These are phyloP conservation scores for Clavulina sp. DNA, from an alignment of 768 basidiomycete genomes.

Conservation along the genomic window DNA sequence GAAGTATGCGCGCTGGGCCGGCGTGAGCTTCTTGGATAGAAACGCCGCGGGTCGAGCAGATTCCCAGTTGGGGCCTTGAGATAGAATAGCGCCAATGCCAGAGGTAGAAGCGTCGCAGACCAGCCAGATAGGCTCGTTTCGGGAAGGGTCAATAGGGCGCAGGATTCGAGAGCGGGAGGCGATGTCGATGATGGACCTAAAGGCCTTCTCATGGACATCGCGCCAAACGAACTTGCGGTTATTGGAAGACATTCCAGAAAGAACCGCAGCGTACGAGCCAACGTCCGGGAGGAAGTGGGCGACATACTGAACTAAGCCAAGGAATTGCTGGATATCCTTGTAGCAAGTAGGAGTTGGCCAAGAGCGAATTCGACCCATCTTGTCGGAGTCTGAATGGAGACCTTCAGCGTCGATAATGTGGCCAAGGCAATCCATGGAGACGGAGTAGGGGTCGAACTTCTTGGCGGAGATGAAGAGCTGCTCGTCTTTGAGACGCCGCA, in stretches of 20 bases:
- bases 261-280: slow-evolving; percentile 18
- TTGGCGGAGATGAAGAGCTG: slow-evolving; percentile 19
- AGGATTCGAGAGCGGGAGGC: slow-evolving; percentile 13
- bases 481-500: slow-evolving; percentile 16
- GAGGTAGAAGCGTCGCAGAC: slow-evolving; percentile 16
- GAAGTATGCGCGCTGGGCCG: slow-evolving; percentile 18
- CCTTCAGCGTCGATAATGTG: slow-evolving; percentile 25
- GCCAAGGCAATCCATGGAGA: slow-evolving; percentile 23
- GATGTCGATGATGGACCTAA: slow-evolving; percentile 12
- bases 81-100: slow-evolving; percentile 17
- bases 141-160: slow-evolving; percentile 13
- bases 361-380: slow-evolving; percentile 19
- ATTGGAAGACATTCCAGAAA: slow-evolving; percentile 18
- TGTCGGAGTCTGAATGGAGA: slow-evolving; percentile 22
- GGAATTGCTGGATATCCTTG: slow-evolving; percentile 24
- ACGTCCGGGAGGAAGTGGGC: slow-evolving; percentile 23
- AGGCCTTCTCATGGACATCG: slow-evolving; percentile 15
- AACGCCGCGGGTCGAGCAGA: slow-evolving; percentile 17
- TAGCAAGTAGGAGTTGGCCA: slow-evolving; percentile 22
- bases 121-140: slow-evolving; percentile 17
- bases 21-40: slow-evolving; percentile 17
- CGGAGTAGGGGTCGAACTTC: slow-evolving; percentile 22
- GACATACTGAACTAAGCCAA: slow-evolving; percentile 26
- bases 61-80: slow-evolving; percentile 17
- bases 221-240: slow-evolving; percentile 17